Percentiles rank a stretch among this genome's conserved stretches.
These are phyloP conservation scores for Pythium angustatum DNA, from an alignment of 352 stramenopile genomes.

Conservation along the genomic window DNA sequence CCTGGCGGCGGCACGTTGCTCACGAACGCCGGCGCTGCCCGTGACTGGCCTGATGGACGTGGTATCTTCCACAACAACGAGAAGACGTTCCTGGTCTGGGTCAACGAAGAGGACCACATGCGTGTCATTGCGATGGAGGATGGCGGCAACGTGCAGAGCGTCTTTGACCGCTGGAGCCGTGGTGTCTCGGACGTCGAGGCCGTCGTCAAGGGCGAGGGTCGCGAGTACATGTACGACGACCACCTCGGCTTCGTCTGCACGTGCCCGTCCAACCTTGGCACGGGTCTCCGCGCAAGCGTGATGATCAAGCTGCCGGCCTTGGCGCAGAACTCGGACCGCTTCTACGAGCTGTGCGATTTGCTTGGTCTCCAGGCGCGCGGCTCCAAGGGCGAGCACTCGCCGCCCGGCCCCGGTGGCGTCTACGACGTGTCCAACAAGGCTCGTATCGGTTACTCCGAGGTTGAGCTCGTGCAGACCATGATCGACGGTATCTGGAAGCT, in stretches of 20 bases:
- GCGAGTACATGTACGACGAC: constrained; percentile 88
- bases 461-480: constrained; percentile 88
- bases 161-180: constrained; percentile 89
- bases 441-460: constrained; percentile 88
- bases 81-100: constrained; percentile 90
- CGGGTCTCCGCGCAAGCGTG: constrained; percentile 78
- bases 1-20: constrained; percentile 87
- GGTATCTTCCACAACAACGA: constrained; percentile 93
- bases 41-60: constrained; percentile 92
- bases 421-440: constrained; percentile 89
- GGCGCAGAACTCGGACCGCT: constrained; percentile 59
- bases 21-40: constrained; percentile 80
- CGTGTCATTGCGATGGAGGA: constrained; percentile 89
- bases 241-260: constrained; percentile 88
- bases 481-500: constrained; percentile 86
- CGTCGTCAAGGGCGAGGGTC: constrained; percentile 77
- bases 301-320: constrained; percentile 73
- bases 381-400: constrained; percentile 82
- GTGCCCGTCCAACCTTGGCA: constrained; percentile 88
- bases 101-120: constrained; percentile 92
- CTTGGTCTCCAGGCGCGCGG: constrained; percentile 80
- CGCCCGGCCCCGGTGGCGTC: constrained; percentile 79
- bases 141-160: constrained; percentile 88
- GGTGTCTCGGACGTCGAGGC: constrained; percentile 77
- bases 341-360: constrained; percentile 46